Evolutionary conservation across 495 filamentous ascomycete genomes (phyloP).

Genomic region (Tetracladium setigerum): DNA sequence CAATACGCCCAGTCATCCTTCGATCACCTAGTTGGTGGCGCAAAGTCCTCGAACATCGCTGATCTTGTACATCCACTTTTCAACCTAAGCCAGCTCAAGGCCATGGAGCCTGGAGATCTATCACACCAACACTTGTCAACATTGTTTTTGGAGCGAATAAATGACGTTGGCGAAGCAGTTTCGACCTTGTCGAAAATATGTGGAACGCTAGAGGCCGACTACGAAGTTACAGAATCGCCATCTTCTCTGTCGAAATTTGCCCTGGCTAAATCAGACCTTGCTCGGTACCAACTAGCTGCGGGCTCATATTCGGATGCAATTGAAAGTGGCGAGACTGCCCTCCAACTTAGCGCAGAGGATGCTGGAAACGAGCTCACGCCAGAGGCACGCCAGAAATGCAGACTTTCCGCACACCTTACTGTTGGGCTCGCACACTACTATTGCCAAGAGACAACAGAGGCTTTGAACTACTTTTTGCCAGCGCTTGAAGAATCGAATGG

Average conservation of each 20-base stretch:
- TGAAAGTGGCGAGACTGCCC: constrained; percentile 63
- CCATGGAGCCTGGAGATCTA: constrained; percentile 58
- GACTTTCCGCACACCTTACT: constrained; percentile 80
- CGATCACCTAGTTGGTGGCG: constrained; percentile 57
- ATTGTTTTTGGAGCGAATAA: constrained; percentile 71
- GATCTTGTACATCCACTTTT: constrained; percentile 65
- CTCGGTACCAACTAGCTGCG: constrained; percentile 65
- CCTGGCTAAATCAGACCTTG: constrained; percentile 81
- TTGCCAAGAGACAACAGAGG: constrained; percentile 48
- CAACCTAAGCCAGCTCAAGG: constrained; percentile 71
- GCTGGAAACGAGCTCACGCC: constrained; percentile 41
- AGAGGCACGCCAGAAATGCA: constrained; percentile 51
- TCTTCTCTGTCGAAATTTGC: constrained; percentile 66
- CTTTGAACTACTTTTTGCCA: constrained; percentile 71
- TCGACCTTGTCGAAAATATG: constrained; percentile 58
- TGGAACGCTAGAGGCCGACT: constrained; percentile 62
- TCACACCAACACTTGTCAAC: constrained; percentile 70
- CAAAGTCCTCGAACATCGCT: constrained; percentile 50
- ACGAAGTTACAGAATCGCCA: constrained; percentile 73
- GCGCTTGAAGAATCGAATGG: constrained; percentile 72
- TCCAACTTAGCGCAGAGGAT: constrained; percentile 61
- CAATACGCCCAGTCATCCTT: constrained; percentile 74
- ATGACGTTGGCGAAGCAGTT: constrained; percentile 58
- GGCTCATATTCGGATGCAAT: constrained; percentile 55
- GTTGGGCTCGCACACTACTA: constrained; percentile 78